These are phyloP conservation scores for Candida tammaniensis DNA, from an alignment of 805 yeast species.

Conservation along the genomic window DNA sequence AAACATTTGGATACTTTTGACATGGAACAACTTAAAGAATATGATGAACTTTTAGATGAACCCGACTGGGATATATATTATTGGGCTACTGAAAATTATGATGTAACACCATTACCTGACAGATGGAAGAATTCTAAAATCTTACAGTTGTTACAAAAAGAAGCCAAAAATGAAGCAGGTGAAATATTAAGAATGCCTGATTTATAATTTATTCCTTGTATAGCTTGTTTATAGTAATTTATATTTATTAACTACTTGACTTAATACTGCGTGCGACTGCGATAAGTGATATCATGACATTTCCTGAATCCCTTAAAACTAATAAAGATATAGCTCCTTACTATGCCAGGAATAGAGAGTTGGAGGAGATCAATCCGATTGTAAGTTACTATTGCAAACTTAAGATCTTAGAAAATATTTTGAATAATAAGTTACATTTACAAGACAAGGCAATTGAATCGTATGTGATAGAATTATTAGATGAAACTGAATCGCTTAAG, in stretches of 20 bases:
- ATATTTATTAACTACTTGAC: too few relatives aligned
- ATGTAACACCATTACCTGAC: constrained; percentile 82
- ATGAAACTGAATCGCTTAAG: constrained; percentile 64
- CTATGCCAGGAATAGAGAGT: constrained; percentile 55
- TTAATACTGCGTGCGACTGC: too few relatives aligned
- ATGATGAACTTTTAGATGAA: constrained; percentile 81
- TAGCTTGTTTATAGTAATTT: too few relatives aligned
- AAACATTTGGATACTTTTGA: constrained; percentile 59
- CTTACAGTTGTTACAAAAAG: constrained; percentile 63
- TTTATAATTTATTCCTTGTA: too few relatives aligned
- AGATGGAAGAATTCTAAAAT: constrained; percentile 73
- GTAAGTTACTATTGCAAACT: constrained; percentile 67
- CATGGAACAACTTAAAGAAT: constrained; percentile 72
- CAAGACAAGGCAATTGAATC: constrained; percentile 52
- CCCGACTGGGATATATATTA: constrained; percentile 99
- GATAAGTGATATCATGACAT: constrained; percentile 1
- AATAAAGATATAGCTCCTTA: constrained; percentile 43
- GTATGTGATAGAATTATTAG: constrained; percentile 62
- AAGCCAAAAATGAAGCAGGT: constrained; percentile 68
- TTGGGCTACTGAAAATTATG: constrained; percentile 89
- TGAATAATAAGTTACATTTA: constrained; percentile 59
- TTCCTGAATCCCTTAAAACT: constrained; percentile 26
- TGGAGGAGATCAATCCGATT: constrained; percentile 57
- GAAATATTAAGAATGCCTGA: constrained; percentile 86
- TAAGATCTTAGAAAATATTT: constrained; percentile 71